phyloP scores from a whole-genome alignment of 768 basidiomycete species.

The Tulasnella sp. region DNA sequence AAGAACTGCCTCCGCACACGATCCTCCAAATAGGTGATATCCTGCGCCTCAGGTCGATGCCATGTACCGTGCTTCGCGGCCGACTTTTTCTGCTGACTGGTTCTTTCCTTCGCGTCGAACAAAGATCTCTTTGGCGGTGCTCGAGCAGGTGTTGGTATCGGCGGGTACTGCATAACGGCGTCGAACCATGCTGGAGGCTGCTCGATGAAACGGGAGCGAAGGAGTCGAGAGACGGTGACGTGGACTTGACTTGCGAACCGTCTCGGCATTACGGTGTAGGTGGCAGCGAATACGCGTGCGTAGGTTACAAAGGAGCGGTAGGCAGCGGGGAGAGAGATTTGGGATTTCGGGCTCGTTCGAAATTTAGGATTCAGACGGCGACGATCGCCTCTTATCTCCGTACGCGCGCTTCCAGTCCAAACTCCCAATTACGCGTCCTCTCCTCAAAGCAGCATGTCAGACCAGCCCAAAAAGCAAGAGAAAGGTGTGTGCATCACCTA shows the following conservation, averaged over 20 bases:
- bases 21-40: conserved; percentile 75
- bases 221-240: conserved; percentile 70
- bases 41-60: conserved; percentile 18
- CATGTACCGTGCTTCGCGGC: conserved; percentile 2
- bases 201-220: conserved; percentile 51
- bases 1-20: conserved; percentile 83
- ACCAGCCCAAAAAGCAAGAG: conserved; percentile 18
- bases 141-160: conserved; percentile 70
- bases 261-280: conserved; percentile 45
- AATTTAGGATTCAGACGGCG: conserved; percentile 2
- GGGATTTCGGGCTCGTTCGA: conserved; percentile 5
- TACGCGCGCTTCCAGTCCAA: conserved; percentile 4
- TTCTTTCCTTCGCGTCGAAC: conserved; percentile 32
- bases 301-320: background rate
- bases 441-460: conserved; percentile 12
- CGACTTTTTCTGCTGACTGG: background rate
- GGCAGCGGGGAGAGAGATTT: background rate
- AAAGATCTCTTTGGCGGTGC: conserved; percentile 41
- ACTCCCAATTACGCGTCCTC: conserved; percentile 12
- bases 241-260: conserved; percentile 82
- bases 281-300: background rate
- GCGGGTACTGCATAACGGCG: conserved; percentile 80
- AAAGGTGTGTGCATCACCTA: conserved; percentile 10
- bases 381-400: conserved; percentile 4
- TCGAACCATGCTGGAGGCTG: conserved; percentile 71